These are phyloP conservation scores for Diaporthe nobilis DNA, from an alignment of 2,329 filamentous ascomycete genomes.

Conservation along the genomic window DNA sequence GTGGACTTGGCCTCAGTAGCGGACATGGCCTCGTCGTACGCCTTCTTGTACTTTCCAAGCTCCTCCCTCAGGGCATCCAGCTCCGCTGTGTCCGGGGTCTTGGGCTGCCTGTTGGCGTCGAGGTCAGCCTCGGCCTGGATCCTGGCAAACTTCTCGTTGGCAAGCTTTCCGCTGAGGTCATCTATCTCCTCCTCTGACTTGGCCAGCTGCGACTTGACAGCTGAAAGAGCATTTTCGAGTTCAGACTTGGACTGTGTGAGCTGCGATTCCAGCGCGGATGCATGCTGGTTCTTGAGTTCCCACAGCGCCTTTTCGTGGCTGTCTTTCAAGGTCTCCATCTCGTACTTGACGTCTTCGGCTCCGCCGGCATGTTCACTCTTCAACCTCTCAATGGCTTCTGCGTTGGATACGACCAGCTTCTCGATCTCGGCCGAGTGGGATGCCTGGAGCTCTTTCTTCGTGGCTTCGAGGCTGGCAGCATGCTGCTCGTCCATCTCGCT, in stretches of 20 bases:
- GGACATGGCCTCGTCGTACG: slow-evolving; percentile 51
- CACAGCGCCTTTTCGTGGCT: slow-evolving; percentile 57
- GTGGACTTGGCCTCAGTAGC: slow-evolving; percentile 54
- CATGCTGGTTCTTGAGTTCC: slow-evolving; percentile 58
- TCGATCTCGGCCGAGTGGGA: slow-evolving; percentile 62
- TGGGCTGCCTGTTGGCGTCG: slow-evolving; percentile 68
- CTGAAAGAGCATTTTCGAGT: slow-evolving; percentile 54
- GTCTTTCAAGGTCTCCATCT: slow-evolving; percentile 54
- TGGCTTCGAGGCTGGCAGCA: slow-evolving; percentile 53
- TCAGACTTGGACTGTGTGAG: slow-evolving; percentile 54
- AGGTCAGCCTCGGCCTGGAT: slow-evolving; percentile 72
- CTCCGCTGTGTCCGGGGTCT: slow-evolving; percentile 62
- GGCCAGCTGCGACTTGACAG: slow-evolving; percentile 57
- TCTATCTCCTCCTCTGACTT: slow-evolving; percentile 64
- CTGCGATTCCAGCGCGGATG: slow-evolving; percentile 52
- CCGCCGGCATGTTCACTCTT: slow-evolving; percentile 53
- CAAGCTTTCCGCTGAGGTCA: slow-evolving; percentile 67
- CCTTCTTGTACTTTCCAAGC: slow-evolving; percentile 58
- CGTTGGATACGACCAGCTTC: slow-evolving; percentile 59
- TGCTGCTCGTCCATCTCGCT: slow-evolving; percentile 53
- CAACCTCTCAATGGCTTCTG: slow-evolving; percentile 57
- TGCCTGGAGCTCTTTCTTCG: slow-evolving; percentile 58
- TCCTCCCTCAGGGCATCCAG: slow-evolving; percentile 66
- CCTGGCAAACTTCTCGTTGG: slow-evolving; percentile 72
- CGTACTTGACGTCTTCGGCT: slow-evolving; percentile 53